Conservation (phyloP, 768 basidiomycete species). For the Rossbeevera mucosa region DNA sequence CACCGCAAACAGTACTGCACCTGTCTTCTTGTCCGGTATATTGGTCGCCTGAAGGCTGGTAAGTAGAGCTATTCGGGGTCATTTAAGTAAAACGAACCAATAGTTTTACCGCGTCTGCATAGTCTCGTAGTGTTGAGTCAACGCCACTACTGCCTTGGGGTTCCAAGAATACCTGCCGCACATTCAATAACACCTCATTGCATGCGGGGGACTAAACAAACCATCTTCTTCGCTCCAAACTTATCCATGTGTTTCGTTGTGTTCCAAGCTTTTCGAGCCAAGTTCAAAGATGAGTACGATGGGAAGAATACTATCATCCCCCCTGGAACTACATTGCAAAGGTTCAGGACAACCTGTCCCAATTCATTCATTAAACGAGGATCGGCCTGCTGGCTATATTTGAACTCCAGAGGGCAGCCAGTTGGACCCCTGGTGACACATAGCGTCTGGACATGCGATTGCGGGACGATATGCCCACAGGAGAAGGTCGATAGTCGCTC, state of each 20-base stretch:
- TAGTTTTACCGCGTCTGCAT: slow-evolving; percentile 47
- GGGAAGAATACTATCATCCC: slow-evolving; percentile 95
- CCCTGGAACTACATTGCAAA: slow-evolving; percentile 70
- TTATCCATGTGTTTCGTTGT: slow-evolving; percentile 57
- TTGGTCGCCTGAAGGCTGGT: slow-evolving; percentile 16
- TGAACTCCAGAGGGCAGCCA: slow-evolving; percentile 75
- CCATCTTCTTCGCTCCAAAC: slow-evolving; percentile 71
- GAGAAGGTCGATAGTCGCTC: slow-evolving; percentile 75
- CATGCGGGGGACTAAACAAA: slow-evolving; percentile 23
- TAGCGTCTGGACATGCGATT: slow-evolving; percentile 68
- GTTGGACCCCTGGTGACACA: slow-evolving; percentile 72
- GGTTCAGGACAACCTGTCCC: slow-evolving; percentile 79
- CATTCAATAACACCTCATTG: background rate
- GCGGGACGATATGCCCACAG: slow-evolving; percentile 89
- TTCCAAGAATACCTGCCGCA: slow-evolving; percentile 79
- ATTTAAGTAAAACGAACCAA: slow-evolving; percentile 14
- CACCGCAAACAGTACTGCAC: slow-evolving; percentile 88
- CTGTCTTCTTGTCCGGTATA: slow-evolving; percentile 36
- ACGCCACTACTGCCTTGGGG: slow-evolving; percentile 70
- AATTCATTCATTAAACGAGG: slow-evolving; percentile 68
- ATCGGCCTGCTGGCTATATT: slow-evolving; percentile 68
- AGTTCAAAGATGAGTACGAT: slow-evolving; percentile 78
- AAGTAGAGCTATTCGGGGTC: background rate
- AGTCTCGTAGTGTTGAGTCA: slow-evolving; percentile 70
- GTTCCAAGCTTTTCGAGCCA: slow-evolving; percentile 63